These are phyloP conservation scores for Pistacia integerrima DNA, from an alignment of 345 rosid genomes.

Conservation along the genomic window DNA sequence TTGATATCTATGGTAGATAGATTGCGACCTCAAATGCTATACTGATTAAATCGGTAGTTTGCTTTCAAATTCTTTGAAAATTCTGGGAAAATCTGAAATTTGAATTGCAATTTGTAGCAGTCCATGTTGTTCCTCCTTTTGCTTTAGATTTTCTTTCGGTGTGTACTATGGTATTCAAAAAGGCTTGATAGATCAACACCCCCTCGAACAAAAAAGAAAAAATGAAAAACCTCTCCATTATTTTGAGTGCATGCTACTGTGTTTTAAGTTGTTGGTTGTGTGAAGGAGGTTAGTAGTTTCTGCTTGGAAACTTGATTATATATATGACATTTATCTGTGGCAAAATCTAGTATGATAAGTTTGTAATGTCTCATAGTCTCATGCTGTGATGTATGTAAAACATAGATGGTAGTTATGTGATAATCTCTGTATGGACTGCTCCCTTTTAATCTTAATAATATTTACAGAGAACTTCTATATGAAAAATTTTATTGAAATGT, in stretches of 20 bases:
- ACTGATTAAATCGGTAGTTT: background rate
- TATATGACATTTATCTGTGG: background rate
- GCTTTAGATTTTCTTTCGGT: background rate
- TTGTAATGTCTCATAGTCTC: background rate
- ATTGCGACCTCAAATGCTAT: background rate
- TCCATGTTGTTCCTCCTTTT: background rate
- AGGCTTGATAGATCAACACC: background rate
- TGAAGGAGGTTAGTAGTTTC: background rate
- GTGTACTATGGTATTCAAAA: background rate
- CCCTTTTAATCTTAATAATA: background rate
- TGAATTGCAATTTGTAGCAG: background rate
- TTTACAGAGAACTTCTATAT: background rate
- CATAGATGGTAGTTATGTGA: background rate
- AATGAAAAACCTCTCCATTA: background rate
- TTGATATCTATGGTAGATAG: background rate
- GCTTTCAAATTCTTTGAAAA: background rate
- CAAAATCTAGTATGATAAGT: too few relatives aligned
- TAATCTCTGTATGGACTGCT: background rate
- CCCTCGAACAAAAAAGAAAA: too few relatives aligned
- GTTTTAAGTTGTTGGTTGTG: background rate
- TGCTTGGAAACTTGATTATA: background rate
- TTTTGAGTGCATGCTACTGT: background rate
- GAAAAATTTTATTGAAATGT: background rate
- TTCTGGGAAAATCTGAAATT: background rate
- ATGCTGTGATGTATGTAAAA: background rate